A percentile compares a stretch with the other conserved stretches of the same genome.
phyloP scores from a whole-genome alignment of 495 filamentous ascomycete genomes.

The Penicillium pulvis region DNA sequence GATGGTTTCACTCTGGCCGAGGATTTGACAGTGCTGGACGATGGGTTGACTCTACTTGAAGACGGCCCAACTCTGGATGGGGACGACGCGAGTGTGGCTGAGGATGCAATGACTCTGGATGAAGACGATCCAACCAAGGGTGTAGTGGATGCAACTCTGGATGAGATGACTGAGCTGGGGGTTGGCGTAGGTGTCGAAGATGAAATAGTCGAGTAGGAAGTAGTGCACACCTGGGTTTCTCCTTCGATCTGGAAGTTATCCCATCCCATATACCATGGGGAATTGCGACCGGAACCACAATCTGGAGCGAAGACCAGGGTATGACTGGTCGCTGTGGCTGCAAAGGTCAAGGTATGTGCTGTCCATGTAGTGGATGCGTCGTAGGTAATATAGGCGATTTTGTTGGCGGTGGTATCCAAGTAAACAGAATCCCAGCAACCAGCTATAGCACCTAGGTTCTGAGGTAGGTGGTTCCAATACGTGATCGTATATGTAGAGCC shows the following conservation, averaged over 20 bases:
- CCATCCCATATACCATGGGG: neutral
- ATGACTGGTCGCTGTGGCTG: neutral
- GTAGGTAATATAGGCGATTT: neutral
- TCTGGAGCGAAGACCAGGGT: neutral
- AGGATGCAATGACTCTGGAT: neutral
- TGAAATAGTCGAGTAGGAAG: neutral
- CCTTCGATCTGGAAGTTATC: neutral
- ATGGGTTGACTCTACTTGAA: neutral
- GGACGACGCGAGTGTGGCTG: neutral
- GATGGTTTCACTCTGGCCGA: neutral
- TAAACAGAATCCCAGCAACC: neutral
- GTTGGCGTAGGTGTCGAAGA: neutral
- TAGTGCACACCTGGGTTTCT: neutral
- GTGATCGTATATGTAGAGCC: neutral
- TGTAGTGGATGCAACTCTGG: neutral
- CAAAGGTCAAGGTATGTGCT: neutral
- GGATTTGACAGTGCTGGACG: too few species aligned
- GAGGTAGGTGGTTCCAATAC: neutral
- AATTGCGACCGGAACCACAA: neutral
- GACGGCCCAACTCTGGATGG: neutral
- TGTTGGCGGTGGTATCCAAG: neutral
- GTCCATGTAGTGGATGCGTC: neutral
- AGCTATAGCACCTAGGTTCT: neutral
- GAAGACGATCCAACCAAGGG: neutral
- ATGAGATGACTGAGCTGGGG: neutral